Evolutionary conservation across 805 yeast genomes (phyloP).

Genomic region (Pichia ethanolica): DNA sequence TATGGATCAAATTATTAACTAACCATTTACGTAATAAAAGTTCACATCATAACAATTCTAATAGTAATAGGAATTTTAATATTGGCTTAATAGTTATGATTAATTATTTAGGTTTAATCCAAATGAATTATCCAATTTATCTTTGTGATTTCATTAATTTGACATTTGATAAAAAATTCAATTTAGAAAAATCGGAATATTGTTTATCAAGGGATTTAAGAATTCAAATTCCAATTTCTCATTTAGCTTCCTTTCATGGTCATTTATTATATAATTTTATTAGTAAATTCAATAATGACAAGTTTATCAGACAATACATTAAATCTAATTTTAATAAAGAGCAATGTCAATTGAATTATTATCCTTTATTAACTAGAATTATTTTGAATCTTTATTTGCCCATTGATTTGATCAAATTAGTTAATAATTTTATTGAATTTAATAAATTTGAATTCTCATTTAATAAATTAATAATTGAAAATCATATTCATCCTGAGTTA

Average conservation of each 20-base stretch:
- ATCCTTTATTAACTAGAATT: constrained; percentile 35
- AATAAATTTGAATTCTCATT: constrained; percentile 11
- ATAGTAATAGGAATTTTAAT: constrained; percentile 6
- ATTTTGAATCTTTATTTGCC: constrained; percentile 42
- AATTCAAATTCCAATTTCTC: constrained; percentile 8
- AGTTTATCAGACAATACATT: not conserved
- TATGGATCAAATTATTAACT: constrained; percentile 15
- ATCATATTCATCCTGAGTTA: constrained; percentile 32
- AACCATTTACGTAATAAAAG: not conserved
- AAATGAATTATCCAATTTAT: constrained; percentile 44
- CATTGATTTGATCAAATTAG: constrained; percentile 37
- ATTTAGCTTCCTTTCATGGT: constrained; percentile 5
- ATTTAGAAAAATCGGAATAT: constrained; percentile 27
- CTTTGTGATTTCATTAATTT: constrained; percentile 39
- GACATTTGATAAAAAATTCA: constrained; percentile 38
- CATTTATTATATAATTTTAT: not conserved
- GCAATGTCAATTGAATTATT: constrained; percentile 21
- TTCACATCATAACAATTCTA: not conserved
- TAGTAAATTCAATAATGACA: not conserved
- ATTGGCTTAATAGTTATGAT: constrained; percentile 26
- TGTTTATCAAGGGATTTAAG: constrained; percentile 18
- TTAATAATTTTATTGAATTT: constrained; percentile 22
- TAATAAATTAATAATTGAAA: not conserved
- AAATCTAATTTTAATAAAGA: not conserved
- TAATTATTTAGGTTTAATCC: constrained; percentile 44